Evolutionary conservation across 1,284 basidiomycete genomes (phyloP), one percentile per base, ranked within the genome.

Genomic region (Pulchroboletus neoregius): DNA sequence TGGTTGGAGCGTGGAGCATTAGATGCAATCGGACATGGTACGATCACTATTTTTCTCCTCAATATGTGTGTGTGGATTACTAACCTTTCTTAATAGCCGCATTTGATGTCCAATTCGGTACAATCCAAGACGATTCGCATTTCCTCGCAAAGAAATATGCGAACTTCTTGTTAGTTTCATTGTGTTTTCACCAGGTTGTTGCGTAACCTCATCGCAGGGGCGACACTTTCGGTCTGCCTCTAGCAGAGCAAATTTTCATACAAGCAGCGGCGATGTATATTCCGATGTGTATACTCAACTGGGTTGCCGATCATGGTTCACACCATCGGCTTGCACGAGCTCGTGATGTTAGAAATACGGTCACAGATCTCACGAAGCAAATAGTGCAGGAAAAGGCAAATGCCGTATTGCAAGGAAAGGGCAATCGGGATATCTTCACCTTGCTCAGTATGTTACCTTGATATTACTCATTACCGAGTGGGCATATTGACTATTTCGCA

Each of bases 11-110:
- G 69, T 7, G 70, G 68, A 5, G 66, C 72, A 10, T 50, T 77
- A 37, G 75, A 76, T 59, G 68, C 70, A 5, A 71, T 76, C 30
- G 75, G 73, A 5, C 62, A 70, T 58, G 70, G 75, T 73, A 43
- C 2, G 2, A 9, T 10, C 24, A 7, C 24, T 26, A 26, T 8
- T 7, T 9, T 45, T 43, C 42, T 24, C 46, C 9, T 13, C 4
- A n/a, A n/a, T n/a, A n/a, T n/a, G n/a, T n/a, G n/a, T n/a, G n/a
- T n/a, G n/a, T n/a, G n/a, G n/a, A n/a, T n/a, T n/a, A n/a, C n/a
- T n/a, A n/a, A n/a, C n/a, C 30, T 7, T 31, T 15, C 13, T 4
- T 4, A 31, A n/a, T 15, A 74, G 72, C 66, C 31, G 72, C 68
- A 18, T 75, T 75, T 42, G 71, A 72, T 39, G 63, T 71, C 52